Evolutionary conservation across 441 rosid genomes (phyloP), one percentile per base, ranked within the genome.

Genomic region (Croton setiger): DNA sequence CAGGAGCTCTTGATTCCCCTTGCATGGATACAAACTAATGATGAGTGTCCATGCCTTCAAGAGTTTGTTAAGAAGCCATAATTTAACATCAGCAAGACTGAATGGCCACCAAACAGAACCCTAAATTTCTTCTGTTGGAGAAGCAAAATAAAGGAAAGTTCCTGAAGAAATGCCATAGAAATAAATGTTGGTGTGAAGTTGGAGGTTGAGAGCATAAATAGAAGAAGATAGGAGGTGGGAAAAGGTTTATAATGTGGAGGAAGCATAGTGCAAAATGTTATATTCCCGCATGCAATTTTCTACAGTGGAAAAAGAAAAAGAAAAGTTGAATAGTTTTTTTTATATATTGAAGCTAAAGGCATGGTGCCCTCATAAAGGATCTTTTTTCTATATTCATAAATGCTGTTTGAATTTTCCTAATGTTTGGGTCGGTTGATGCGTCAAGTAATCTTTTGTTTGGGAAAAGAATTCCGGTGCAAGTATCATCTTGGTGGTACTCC

Each of bases 1-100:
- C 86, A 80, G 78, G 66, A 76, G 66, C 41, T 78, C 86, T 83
- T 67, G 74, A 80, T 83, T 83, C 84, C 84, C 83, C 84, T 68
- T 70, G 69, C 73, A 75, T 73, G 64, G 60, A 64, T 27, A 75
- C 31, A 27, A 27, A 27, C 70, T 52, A 53, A 69, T 39, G 27
- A 69, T 39, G 27, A 18, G 7, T 57, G 7, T 20, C 45, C 12
- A 23, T 61, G 58, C 2, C 1, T 39, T 57, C 49, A 57, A n/a
- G 5, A 51, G 0, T 51, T 48, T 60, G 59, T 44, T 66, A 71
- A 36, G 4, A 71, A 41, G 47, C 20, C 48, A 21, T 53, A 17
- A 27, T 27, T 27, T 27, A 27, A 27, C 58, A 51, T 4, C 43
- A 39, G 51, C 70, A 51, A 72, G 54, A 9, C 14, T 33, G 55